Evolutionary conservation across 2,329 filamentous ascomycete species (phyloP), one percentile per base, ranked within the genome.

Genomic region (Epichloe sylvatica): DNA sequence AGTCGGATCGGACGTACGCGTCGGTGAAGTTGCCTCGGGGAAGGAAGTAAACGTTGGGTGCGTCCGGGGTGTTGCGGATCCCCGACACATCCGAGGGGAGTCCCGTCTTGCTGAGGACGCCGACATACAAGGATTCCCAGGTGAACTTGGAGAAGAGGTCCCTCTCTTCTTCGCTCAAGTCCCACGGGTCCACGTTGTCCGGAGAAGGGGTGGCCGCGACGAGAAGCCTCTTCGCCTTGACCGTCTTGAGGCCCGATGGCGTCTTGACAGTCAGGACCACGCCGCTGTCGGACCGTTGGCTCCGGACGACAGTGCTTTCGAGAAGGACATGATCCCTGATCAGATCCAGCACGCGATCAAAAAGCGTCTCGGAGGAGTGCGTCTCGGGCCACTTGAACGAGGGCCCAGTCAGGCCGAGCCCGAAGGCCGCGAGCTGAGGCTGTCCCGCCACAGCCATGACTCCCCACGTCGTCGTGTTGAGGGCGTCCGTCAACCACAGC

Each of bases 191-290:
- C 1, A 61, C 45, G 39, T 62, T 63, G 1, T 53, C 45, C 0
- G 54, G 49, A 0, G 59, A 59, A 6, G 60, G 62, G 0, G 62
- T 57, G 2, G 59, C 55, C 0, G 62, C 60, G 19, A 64, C 50
- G 1, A 64, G 54, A 0, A 64, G 53, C 54, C 62, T 64, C 50
- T 59, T 60, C 3, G 56, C 55, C 12, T 45, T 35, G 12, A 47
- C 46, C 15, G 37, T 41, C 37, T 37, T 41, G 9, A 3, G 17
- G 4, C 46, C 46, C 30, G 21, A 34, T 13, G 37, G 46, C 25
- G 46, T 47, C 13, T 47, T 12, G 19, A 47, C 25, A 13, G 13
- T 23, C 46, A 47, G 17, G 23, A 15, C 33, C 37, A 47, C 46
- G 36, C 46, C 46, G 5, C 12, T 8, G 12, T 17, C 23, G 6